phyloP scores from a whole-genome alignment of 257 asterid species.

The Buddleja alternifolia region DNA sequence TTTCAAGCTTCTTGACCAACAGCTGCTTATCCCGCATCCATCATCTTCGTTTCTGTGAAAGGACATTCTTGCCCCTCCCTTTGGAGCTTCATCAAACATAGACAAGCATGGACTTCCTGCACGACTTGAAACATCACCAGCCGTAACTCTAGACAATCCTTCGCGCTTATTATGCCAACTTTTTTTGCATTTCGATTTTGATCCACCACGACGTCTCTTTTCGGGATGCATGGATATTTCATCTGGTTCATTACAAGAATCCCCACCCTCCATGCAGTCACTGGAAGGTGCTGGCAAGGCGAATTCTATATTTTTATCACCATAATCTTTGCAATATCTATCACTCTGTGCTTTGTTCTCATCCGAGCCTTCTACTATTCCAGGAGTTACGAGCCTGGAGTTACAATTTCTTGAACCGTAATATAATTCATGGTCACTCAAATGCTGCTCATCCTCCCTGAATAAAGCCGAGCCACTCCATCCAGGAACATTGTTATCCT shows the following conservation, averaged over 20 bases:
- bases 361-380: neutral
- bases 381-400: constrained; percentile 29
- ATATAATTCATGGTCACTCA: constrained; percentile 39
- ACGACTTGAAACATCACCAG: constrained; percentile 45
- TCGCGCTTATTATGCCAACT: constrained; percentile 33
- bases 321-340: constrained; percentile 34
- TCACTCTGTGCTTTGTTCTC: constrained; percentile 40
- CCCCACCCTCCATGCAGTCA: constrained; percentile 45
- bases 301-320: constrained; percentile 43
- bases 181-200: constrained; percentile 36
- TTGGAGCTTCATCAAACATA: constrained; percentile 33
- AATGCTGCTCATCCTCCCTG: constrained; percentile 27
- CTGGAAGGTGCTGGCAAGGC: constrained; percentile 30
- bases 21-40: constrained; percentile 75
- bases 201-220: constrained; percentile 27
- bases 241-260: constrained; percentile 57
- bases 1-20: constrained; percentile 71
- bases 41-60: constrained; percentile 48
- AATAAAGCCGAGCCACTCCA: constrained; percentile 27
- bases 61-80: constrained; percentile 35
- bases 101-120: constrained; percentile 55
- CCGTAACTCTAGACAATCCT: constrained; percentile 40
- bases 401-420: constrained; percentile 31
- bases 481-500: constrained; percentile 5
- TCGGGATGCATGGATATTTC: constrained; percentile 39